Conservation (phyloP, 768 basidiomycete species). For the Porphyrellus cyaneotinctus region DNA sequence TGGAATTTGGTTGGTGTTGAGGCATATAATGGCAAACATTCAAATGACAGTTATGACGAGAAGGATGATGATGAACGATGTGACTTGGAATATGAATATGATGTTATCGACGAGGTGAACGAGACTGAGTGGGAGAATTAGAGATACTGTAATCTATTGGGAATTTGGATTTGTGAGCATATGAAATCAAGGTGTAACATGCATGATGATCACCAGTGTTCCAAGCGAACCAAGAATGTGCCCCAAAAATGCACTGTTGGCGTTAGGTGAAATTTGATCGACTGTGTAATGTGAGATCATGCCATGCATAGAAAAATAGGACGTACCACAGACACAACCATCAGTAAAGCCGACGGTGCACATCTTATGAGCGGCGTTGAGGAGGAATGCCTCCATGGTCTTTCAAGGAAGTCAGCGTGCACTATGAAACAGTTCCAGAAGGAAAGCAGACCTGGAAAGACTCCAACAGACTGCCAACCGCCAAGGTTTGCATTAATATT, state of each 20-base stretch:
- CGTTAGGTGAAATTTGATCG: conserved; percentile 4
- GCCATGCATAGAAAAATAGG: background rate
- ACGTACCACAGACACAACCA: conserved; percentile 22
- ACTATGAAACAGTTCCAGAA: background rate
- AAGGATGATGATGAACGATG: conserved; percentile 19
- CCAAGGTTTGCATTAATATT: conserved; percentile 20
- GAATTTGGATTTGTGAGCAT: conserved; percentile 6
- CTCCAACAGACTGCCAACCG: conserved; percentile 21
- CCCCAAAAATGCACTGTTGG: conserved; percentile 19
- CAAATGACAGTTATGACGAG: conserved; percentile 18
- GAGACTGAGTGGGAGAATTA: conserved; percentile 23
- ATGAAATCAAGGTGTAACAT: background rate
- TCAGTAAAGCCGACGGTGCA: conserved; percentile 23
- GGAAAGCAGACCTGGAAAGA: conserved; percentile 19
- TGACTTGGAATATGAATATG: conserved; percentile 23
- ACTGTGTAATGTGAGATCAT: conserved; percentile 8
- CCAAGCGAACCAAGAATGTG: conserved; percentile 23
- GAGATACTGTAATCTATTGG: conserved; percentile 14
- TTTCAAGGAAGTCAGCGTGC: background rate
- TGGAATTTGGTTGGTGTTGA: conserved; percentile 7
- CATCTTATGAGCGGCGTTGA: conserved; percentile 23
- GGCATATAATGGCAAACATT: conserved; percentile 15
- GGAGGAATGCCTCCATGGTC: conserved; percentile 24
- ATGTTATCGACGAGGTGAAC: conserved; percentile 24
- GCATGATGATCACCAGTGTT: conserved; percentile 11